Base-by-base conservation (phyloP, 2,329 filamentous ascomycete species). In the Neopestalotiopsis sp. region DNA sequence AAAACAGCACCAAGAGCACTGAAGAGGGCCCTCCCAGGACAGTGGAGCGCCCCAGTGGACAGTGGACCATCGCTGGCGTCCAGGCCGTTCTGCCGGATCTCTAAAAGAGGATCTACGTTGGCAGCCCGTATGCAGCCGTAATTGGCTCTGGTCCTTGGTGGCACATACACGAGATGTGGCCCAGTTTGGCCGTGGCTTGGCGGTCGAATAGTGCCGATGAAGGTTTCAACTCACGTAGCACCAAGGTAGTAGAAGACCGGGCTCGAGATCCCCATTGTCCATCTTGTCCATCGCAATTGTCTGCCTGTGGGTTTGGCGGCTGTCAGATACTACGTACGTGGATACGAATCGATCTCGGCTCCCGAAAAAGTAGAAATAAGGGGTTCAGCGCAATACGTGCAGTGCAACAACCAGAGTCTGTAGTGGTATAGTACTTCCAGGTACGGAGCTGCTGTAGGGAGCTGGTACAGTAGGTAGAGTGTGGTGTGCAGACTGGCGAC, bases 91-190 rank as follows among this genome's bases (percentile, higher is more conserved):
- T 62, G 32, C 28, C 32, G 59, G 59, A 34, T 20, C 59, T 62
- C 30, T 34, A 20, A 40, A 40, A 62, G 61, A 34, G 40, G 61
- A 64, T 64, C 61, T 34, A 64, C 38, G 61, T 49, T 49, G 38
- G 42, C 38, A 64, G 40, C 61, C 42, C 38, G 61, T 49, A 24
- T 14, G 42, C 38, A 64, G 40, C 61, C 42, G 61, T 53, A 64
- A 64, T 64, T 64, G 61, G 61, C 61, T 38, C 40, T 42, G 61
- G 40, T 32, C 38, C 38, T 34, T 17, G 34, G 61, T 45, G 10
- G 61, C 40, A 62, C 59, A 28, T 64, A 64, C 61, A 64, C 61
- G 61, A 64, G 61, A 32, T 64, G 61, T 64, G 38, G 61, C 40
- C 61, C 34, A 45, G 34, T 28, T 64, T 64, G 40, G 30, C 17